Evolutionary conservation across 805 yeast genomes (phyloP).

Genomic region (Starmerella roubikii): DNA sequence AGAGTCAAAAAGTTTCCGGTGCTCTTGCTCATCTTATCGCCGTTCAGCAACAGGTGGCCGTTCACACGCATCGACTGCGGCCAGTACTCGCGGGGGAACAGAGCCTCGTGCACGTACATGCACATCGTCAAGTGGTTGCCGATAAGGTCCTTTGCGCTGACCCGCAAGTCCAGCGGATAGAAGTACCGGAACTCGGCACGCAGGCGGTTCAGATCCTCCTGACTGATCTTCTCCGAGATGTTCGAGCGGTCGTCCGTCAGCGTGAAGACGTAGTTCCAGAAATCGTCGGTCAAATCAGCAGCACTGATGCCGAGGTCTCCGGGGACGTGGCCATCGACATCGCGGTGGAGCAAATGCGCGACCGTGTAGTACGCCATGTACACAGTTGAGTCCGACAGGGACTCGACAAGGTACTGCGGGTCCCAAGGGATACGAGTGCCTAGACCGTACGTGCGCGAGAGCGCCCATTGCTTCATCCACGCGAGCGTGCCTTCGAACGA

Average conservation of each 20-base stretch:
- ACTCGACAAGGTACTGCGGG: conserved; percentile 80
- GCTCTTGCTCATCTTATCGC: conserved; percentile 94
- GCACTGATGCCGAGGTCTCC: conserved; percentile 68
- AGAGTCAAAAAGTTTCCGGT: conserved; percentile 95
- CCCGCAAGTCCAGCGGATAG: conserved; percentile 83
- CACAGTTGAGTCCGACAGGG: conserved; percentile 87
- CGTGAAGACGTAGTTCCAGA: conserved; percentile 79
- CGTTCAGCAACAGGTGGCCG: conserved; percentile 89
- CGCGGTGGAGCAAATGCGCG: conserved; percentile 71
- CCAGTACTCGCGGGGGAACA: conserved; percentile 86
- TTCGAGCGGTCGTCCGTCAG: conserved; percentile 45
- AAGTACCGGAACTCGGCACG: conserved; percentile 94
- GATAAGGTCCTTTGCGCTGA: conserved; percentile 92
- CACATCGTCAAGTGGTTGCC: conserved; percentile 95
- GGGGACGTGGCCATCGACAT: conserved; percentile 60
- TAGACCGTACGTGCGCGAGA: conserved; percentile 88
- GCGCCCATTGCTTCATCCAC: conserved; percentile 98
- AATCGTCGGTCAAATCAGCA: conserved; percentile 82
- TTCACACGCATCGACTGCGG: conserved; percentile 88
- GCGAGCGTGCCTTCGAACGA: conserved; percentile 89
- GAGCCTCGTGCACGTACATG: conserved; percentile 82
- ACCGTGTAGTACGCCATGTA: conserved; percentile 93
- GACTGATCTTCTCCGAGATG: conserved; percentile 40
- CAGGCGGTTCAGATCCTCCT: conserved; percentile 50
- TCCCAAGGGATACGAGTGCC: conserved; percentile 98